Evolutionary conservation across 768 basidiomycete species (phyloP).

Genomic region (Mycena vitilis): DNA sequence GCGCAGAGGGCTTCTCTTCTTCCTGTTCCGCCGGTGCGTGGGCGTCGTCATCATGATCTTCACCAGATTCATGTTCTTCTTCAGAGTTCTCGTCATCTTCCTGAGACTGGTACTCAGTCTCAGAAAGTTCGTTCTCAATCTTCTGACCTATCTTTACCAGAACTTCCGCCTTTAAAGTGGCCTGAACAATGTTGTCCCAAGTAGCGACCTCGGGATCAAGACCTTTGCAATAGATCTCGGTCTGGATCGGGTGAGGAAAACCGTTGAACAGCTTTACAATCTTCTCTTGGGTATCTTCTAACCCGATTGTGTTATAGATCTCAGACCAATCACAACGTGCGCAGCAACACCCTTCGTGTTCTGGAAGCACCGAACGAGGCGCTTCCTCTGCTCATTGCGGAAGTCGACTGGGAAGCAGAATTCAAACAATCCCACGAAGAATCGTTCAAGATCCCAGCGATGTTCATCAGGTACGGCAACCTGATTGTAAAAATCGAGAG

Average conservation of each 20-base stretch:
- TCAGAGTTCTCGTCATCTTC: too few relatives aligned
- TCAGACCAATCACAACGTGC: conserved; percentile 42
- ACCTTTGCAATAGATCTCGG: conserved; percentile 5
- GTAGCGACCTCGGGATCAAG: conserved; percentile 3
- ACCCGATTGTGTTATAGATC: conserved; percentile 37
- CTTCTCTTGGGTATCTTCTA: conserved; percentile 33
- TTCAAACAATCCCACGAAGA: conserved; percentile 48
- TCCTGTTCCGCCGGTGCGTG: too few relatives aligned
- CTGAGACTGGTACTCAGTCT: too few relatives aligned
- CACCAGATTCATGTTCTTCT: too few relatives aligned
- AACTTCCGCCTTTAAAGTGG: conserved; percentile 10
- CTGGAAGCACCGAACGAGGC: conserved; percentile 8
- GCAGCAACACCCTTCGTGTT: conserved; percentile 31
- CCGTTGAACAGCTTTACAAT: conserved; percentile 43
- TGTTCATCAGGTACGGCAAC: conserved; percentile 35
- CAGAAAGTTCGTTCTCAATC: too few relatives aligned
- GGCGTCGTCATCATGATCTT: too few relatives aligned
- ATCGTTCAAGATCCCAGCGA: conserved; percentile 40
- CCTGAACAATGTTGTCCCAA: conserved; percentile 9
- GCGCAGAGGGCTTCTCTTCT: too few relatives aligned
- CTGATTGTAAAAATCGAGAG: conserved; percentile 43
- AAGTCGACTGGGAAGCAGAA: conserved; percentile 50
- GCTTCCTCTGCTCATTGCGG: conserved; percentile 12
- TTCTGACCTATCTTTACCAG: not conserved
- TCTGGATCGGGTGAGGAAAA: conserved; percentile 32